Evolutionary conservation across 768 basidiomycete genomes (phyloP), one percentile per base, ranked within the genome.

Genomic region (Mycena capillaripes): DNA sequence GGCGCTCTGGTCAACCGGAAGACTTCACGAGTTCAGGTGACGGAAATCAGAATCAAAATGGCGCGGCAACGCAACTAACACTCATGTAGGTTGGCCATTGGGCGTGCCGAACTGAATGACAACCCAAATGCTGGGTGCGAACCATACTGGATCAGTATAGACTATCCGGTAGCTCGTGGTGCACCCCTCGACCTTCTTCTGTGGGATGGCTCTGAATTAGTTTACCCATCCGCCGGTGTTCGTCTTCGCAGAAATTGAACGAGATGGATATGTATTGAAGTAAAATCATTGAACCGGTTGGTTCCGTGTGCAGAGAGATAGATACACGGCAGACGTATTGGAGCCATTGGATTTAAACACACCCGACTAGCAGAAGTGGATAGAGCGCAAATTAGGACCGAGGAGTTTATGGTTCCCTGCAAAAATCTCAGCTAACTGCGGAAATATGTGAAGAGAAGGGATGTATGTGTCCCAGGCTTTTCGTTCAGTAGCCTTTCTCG

Each of bases 1-100:
- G 11, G 77, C 81, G 14, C 74, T 83, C 1, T 87, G 85, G 86
- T 76, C 78, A 8, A 85, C 84, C 4, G 82, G 82, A 11, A 78
- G 84, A 44, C 72, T 76, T 14, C 77, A 82, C 34, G 82, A 86
- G 71, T 86, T 86, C 72, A 81, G 84, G 82, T 82, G 25, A 63
- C 12, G 27, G 21, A 50, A n/a, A 55, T 40, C n/a, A n/a, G n/a
- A 3, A 17, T 8, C 16, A 32, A 14, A 16, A 40, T 53, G 9
- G 17, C 40, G 17, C 3, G 19, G 32, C 2, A 57, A 27, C 38
- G 23, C 11, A 27, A 44, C 9, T 61, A 32, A n/a, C 25, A 40
- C n/a, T 36, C 25, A n/a, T 42, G 56, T 52, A 79, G 81, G 52
- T 52, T 84, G 44, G 81, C 79, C 34, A 75, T 82, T 62, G 80